Conservation (phyloP, 208 protist species). For the Crithidia expoeki region DNA sequence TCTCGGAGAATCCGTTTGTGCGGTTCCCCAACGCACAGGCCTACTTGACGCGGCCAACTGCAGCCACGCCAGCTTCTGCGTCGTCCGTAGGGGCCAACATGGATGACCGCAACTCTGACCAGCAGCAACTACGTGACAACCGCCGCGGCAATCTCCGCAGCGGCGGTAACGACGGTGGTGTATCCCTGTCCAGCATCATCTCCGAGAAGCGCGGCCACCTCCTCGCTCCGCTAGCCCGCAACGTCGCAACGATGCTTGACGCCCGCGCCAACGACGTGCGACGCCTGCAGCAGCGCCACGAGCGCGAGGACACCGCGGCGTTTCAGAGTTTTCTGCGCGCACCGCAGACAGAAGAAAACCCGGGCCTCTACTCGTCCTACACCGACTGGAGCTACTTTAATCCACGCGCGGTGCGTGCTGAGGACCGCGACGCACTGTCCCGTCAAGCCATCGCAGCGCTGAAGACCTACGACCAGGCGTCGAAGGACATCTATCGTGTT, state of each 20-base stretch:
- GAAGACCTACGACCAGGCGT: conserved; percentile 64
- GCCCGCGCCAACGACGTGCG: conserved; percentile 69
- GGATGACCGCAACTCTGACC: not conserved
- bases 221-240: conserved; percentile 60
- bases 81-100: conserved; percentile 9
- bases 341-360: conserved; percentile 50
- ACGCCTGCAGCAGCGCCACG: conserved; percentile 78
- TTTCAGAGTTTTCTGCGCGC: conserved; percentile 63
- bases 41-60: conserved; percentile 68
- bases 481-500: conserved; percentile 67
- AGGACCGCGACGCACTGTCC: conserved; percentile 68
- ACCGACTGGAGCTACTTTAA: conserved; percentile 87
- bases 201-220: conserved; percentile 69
- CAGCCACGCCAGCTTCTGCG: conserved; percentile 20
- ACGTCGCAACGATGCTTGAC: conserved; percentile 58
- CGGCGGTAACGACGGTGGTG: conserved; percentile 29
- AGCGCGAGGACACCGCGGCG: conserved; percentile 72
- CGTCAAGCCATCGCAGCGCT: conserved; percentile 59
- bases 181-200: conserved; percentile 71
- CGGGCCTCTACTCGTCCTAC: conserved; percentile 62
- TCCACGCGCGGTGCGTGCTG: conserved; percentile 74
- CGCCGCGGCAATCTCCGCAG: conserved; percentile 22
- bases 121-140: conserved; percentile 17
- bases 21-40: conserved; percentile 78
- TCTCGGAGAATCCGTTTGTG: conserved; percentile 82